Percentiles rank a stretch among this genome's conserved stretches.
phyloP scores from a whole-genome alignment of 495 filamentous ascomycete genomes.

The Elaphomyces granulatus region DNA sequence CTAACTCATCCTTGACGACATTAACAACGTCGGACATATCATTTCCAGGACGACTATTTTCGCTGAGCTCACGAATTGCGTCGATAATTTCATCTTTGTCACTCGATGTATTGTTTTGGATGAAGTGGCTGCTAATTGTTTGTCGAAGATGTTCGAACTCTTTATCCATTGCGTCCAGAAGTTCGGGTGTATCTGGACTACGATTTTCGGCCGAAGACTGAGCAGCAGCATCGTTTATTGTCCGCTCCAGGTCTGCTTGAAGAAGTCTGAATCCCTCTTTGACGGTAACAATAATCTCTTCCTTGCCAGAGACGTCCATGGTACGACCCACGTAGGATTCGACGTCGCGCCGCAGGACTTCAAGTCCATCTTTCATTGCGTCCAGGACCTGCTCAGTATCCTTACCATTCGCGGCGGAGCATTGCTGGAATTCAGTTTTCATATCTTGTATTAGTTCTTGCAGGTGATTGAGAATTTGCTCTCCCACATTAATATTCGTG shows the following conservation, averaged over 20 bases:
- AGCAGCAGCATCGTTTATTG: constrained; percentile 31
- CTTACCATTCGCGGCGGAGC: constrained; percentile 53
- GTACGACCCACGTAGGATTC: constrained; percentile 63
- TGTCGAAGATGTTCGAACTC: constrained; percentile 58
- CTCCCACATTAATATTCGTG: constrained; percentile 36
- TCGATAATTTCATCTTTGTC: constrained; percentile 49
- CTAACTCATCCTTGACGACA: constrained; percentile 56
- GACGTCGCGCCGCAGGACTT: constrained; percentile 63
- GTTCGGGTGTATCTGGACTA: constrained; percentile 36
- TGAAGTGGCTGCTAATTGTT: constrained; percentile 51
- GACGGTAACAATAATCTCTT: constrained; percentile 65
- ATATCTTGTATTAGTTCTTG: constrained; percentile 62
- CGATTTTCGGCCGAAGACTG: constrained; percentile 19
- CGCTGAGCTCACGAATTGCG: constrained; percentile 39
- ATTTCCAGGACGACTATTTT: constrained; percentile 11
- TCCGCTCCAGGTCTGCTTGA: constrained; percentile 54
- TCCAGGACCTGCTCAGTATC: constrained; percentile 75
- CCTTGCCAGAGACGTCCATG: constrained; percentile 50
- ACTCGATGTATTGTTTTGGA: constrained; percentile 39
- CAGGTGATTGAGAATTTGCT: constrained; percentile 58
- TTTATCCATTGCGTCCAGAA: constrained; percentile 56
- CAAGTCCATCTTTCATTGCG: constrained; percentile 72
- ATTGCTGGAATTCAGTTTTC: constrained; percentile 60
- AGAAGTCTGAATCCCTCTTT: constrained; percentile 57
- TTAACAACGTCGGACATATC: constrained; percentile 20